Percentiles rank a stretch among this genome's conserved stretches.
These are phyloP conservation scores for Colletotrichum sp. DNA, from an alignment of 2,329 filamentous ascomycete species.

Conservation along the genomic window DNA sequence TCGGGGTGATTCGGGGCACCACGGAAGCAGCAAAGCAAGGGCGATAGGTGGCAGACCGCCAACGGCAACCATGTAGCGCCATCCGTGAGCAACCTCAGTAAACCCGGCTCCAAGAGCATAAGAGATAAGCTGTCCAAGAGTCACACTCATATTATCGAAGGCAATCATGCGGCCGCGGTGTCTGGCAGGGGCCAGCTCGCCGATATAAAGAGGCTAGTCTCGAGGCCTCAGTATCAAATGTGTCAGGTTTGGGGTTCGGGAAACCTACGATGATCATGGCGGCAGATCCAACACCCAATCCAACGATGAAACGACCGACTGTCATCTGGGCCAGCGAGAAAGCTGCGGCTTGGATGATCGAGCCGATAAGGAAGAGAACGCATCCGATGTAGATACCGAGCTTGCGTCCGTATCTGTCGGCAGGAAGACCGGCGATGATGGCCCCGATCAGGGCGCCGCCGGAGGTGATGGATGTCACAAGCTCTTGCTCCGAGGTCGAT, in stretches of 20 bases:
- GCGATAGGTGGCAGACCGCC: constrained; percentile 52
- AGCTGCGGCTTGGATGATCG: constrained; percentile 37
- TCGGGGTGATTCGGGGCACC: constrained; percentile 54
- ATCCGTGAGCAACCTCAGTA: constrained; percentile 45
- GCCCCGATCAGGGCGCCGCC: constrained; percentile 51
- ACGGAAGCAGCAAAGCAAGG: constrained; percentile 45
- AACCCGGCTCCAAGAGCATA: constrained; percentile 47
- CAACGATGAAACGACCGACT: constrained; percentile 50
- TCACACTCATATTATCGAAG: constrained; percentile 53
- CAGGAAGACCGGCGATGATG: constrained; percentile 38
- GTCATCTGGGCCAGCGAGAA: constrained; percentile 46
- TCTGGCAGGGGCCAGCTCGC: constrained; percentile 54
- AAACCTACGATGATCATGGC: constrained; percentile 46
- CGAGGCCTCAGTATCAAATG: neutral
- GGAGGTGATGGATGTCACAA: constrained; percentile 57
- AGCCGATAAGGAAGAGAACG: constrained; percentile 41
- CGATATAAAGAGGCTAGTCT: constrained; percentile 43
- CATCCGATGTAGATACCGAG: constrained; percentile 44
- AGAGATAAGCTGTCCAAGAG: constrained; percentile 44
- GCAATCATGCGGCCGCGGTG: constrained; percentile 54
- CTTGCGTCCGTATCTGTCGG: constrained; percentile 45
- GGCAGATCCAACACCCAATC: constrained; percentile 53
- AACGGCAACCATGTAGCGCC: constrained; percentile 54
- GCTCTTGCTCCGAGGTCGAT: constrained; percentile 49
- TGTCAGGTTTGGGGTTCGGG: neutral